Conservation (phyloP, 495 filamentous ascomycete species). For the Immersiella caudata region DNA sequence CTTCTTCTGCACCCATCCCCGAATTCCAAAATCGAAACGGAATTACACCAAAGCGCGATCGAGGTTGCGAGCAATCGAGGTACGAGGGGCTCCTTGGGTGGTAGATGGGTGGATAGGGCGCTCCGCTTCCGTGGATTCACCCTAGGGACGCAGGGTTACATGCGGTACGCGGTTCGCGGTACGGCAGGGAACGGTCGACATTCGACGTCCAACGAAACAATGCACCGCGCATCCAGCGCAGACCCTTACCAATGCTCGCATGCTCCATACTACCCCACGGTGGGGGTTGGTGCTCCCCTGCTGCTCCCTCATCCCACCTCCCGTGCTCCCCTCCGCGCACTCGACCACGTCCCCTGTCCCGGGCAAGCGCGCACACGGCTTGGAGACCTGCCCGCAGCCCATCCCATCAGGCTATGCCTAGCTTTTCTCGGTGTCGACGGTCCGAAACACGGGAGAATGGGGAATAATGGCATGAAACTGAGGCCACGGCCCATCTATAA, state of each 20-base stretch:
- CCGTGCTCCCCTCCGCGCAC: background rate
- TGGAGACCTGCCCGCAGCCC: conserved; percentile 24
- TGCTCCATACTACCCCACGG: conserved; percentile 20
- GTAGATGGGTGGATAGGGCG: background rate
- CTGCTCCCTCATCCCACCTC: background rate
- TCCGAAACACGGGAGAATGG: conserved; percentile 52
- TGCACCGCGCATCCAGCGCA: too few species aligned
- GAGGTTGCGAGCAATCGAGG: background rate
- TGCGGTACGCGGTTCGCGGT: conserved; percentile 11
- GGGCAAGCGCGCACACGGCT: conserved; percentile 18
- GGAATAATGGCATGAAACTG: conserved; percentile 39
- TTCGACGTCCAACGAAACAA: conserved; percentile 3
- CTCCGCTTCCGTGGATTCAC: conserved; percentile 12
- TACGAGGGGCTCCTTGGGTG: background rate
- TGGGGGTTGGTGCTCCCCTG: conserved; percentile 14
- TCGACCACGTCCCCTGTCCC: background rate
- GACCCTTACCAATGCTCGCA: conserved; percentile 1
- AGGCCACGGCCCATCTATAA: conserved; percentile 33
- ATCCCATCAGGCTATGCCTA: conserved; percentile 39
- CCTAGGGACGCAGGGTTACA: conserved; percentile 8
- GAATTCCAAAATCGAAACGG: background rate
- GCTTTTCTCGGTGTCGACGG: conserved; percentile 52
- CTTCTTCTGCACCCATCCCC: background rate
- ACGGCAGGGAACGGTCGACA: conserved; percentile 2
- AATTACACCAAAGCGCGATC: conserved; percentile 1